Percentiles rank a stretch among this genome's conserved stretches.
These are phyloP conservation scores for Candolleomyces efflorescens DNA, from an alignment of 768 basidiomycete species.

Conservation along the genomic window DNA sequence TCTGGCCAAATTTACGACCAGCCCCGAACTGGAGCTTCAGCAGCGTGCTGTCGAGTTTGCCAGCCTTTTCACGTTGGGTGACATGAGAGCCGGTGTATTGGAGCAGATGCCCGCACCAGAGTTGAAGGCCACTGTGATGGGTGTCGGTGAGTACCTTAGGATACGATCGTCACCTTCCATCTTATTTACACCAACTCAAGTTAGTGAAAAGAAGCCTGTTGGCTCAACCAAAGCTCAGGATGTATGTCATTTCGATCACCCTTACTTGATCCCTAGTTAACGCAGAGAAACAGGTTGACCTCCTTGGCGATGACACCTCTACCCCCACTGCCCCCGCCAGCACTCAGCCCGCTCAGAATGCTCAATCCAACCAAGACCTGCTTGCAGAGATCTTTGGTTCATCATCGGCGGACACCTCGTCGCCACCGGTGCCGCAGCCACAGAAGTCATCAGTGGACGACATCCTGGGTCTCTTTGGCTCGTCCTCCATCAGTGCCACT, in stretches of 20 bases:
- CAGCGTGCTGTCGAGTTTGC: slow-evolving; percentile 96
- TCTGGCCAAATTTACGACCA: slow-evolving; percentile 78
- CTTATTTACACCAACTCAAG: slow-evolving; percentile 21
- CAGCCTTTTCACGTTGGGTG: slow-evolving; percentile 72
- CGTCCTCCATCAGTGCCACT: slow-evolving; percentile 35
- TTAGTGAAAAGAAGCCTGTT: slow-evolving; percentile 95
- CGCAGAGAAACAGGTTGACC: slow-evolving; percentile 48
- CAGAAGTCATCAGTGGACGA: slow-evolving; percentile 73
- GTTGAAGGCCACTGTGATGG: slow-evolving; percentile 95
- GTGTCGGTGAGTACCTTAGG: slow-evolving; percentile 55
- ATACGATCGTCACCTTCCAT: background rate
- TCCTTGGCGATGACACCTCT: slow-evolving; percentile 73
- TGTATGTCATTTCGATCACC: slow-evolving; percentile 31
- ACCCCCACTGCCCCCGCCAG: slow-evolving; percentile 35
- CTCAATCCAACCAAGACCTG: slow-evolving; percentile 75
- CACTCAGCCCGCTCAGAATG: slow-evolving; percentile 34
- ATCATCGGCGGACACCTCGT: slow-evolving; percentile 20
- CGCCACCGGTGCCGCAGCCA: slow-evolving; percentile 40
- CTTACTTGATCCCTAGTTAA: slow-evolving; percentile 1
- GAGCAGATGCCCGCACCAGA: slow-evolving; percentile 99
- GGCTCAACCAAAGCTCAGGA: slow-evolving; percentile 85
- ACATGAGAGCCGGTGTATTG: slow-evolving; percentile 78
- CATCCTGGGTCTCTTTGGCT: slow-evolving; percentile 85
- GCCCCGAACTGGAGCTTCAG: slow-evolving; percentile 91
- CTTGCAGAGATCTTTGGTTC: slow-evolving; percentile 90